Evolutionary conservation across 176 grass and related monocot species (phyloP), one percentile per base, ranked within the genome.

Genomic region (Musa beccarii): DNA sequence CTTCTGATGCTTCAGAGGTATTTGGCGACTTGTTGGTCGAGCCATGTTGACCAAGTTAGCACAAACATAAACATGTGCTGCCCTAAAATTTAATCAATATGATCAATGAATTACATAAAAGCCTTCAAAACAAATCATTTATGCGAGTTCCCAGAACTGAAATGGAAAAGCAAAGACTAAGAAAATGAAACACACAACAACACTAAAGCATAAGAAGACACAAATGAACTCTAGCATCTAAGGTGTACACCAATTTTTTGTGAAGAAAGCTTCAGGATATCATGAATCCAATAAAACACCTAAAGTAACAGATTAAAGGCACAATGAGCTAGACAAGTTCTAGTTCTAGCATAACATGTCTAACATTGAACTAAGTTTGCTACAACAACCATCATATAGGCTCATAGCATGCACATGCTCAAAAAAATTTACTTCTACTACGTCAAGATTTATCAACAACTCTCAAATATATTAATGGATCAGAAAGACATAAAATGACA

Each of bases 1-100:
- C 72, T 98, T 98, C 81, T 98, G 95, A 75, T 98, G 88, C 59
- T 98, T 98, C 50, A 81, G 17, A 86, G 95, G 95, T 75, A 98
- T 98, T 76, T 88, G 79, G n/a, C 90, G 86, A 82, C 89, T 76
- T 87, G 84, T 69, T 78, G 95, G 90, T 49, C 95, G 80, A 57
- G 83, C 85, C 76, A 87, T 79, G 73, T 98, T 98, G 78, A 98
- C 95, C 80, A 98, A 86, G 69, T 87, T 85, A 49, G 86, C 95
- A 93, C 88, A 98, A 83, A 86, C 87, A 77, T 91, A 98, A 55
- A 98, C 95, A 84, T 98, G 90, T 76, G 76, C 90, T 65, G 90
- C 95, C 84, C 95, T 98, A 69, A 81, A 61, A 66, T 51, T 25
- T 19, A 64, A 81, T 50, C 59, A 67, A 76, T 2, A 68, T 9